These are phyloP conservation scores for Stemphylium vesicarium DNA, from an alignment of 2,329 filamentous ascomycete genomes.

Conservation along the genomic window DNA sequence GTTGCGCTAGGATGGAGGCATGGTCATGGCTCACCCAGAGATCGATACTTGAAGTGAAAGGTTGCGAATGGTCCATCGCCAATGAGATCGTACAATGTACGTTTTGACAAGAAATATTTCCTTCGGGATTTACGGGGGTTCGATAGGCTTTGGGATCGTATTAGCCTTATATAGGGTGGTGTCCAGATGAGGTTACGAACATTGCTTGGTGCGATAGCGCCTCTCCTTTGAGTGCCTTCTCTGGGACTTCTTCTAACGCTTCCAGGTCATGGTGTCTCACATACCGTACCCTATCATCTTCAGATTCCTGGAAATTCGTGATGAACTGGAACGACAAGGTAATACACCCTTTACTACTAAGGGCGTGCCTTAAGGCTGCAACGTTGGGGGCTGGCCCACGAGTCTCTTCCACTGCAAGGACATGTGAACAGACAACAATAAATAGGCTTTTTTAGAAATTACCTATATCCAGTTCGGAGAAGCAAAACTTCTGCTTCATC, in stretches of 20 bases:
- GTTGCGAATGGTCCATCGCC: constrained; percentile 6
- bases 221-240: constrained; percentile 19
- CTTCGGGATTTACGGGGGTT: neutral
- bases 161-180: neutral
- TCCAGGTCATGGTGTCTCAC: neutral
- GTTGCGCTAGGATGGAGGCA: neutral
- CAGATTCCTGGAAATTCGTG: neutral
- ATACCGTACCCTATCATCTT: neutral
- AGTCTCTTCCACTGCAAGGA: constrained; percentile 3
- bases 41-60: constrained; percentile 17
- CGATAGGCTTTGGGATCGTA: neutral
- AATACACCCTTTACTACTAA: neutral
- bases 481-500: constrained; percentile 7
- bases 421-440: neutral
- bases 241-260: constrained; percentile 2
- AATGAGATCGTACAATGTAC: neutral
- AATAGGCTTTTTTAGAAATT: neutral
- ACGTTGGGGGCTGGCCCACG: neutral
- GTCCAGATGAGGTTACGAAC: constrained; percentile 1
- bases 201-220: constrained; percentile 15
- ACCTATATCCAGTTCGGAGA: constrained; percentile 17
- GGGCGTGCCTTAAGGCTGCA: neutral
- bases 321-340: neutral
- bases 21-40: constrained; percentile 4
- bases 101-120: too few species aligned